Conservation (phyloP, 306 rosid species). For the Vigna radiata region DNA sequence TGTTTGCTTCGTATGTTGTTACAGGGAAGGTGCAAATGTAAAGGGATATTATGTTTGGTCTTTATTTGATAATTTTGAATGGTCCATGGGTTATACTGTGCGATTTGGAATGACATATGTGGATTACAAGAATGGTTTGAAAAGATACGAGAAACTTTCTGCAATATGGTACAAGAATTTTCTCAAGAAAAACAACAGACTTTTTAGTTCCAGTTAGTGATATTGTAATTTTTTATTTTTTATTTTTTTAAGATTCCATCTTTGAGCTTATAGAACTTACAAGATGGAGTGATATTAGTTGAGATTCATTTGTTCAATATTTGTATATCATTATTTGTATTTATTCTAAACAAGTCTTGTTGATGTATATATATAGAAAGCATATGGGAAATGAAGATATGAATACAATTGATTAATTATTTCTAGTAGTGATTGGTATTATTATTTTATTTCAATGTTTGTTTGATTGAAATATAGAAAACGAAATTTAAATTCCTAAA, state of each 20-base stretch:
- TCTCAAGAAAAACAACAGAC: constrained; percentile 37
- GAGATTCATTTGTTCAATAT: neutral
- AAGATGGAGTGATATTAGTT: neutral
- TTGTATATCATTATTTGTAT: neutral
- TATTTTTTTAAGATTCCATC: too few relatives aligned
- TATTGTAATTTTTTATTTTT: neutral
- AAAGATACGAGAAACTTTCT: constrained; percentile 58
- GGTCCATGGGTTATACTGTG: constrained; percentile 52
- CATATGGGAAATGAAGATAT: neutral
- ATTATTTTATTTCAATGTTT: too few relatives aligned
- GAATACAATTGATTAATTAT: neutral
- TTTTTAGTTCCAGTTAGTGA: neutral
- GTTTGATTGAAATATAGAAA: too few relatives aligned
- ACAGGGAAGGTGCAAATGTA: constrained; percentile 62
- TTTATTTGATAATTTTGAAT: constrained; percentile 65
- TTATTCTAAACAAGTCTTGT: neutral
- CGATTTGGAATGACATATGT: constrained; percentile 64
- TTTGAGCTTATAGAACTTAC: too few relatives aligned
- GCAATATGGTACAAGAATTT: constrained; percentile 61
- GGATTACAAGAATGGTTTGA: constrained; percentile 52
- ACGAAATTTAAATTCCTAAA: too few relatives aligned
- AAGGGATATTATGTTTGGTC: constrained; percentile 74
- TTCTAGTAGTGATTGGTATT: too few relatives aligned
- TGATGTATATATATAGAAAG: neutral
- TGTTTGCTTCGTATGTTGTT: neutral